Conservation (phyloP, 306 rosid species). For the Echinosophora koreensis region DNA sequence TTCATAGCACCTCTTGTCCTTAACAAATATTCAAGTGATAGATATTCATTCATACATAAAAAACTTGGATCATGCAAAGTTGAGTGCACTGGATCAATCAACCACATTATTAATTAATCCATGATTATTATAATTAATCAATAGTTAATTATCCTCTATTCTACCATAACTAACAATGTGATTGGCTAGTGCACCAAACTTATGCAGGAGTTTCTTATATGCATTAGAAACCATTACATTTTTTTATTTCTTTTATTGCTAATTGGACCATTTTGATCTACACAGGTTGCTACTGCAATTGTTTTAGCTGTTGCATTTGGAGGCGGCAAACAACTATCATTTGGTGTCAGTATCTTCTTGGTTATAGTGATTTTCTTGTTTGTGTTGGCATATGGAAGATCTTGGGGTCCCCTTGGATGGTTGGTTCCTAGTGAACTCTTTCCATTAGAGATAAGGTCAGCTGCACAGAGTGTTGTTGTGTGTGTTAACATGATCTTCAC, state of each 20-base stretch:
- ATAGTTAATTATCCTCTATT: no score
- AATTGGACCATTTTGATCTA: not conserved
- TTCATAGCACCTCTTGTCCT: not conserved
- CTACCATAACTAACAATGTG: no score
- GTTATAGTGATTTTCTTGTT: slow-evolving; percentile 73
- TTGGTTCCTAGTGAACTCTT: slow-evolving; percentile 91
- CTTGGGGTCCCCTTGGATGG: slow-evolving; percentile 97
- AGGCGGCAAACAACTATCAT: slow-evolving; percentile 61
- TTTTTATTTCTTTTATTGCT: not conserved
- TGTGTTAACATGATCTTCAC: slow-evolving; percentile 88
- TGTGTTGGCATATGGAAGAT: slow-evolving; percentile 91
- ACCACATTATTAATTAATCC: no score
- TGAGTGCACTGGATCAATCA: no score
- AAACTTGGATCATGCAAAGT: no score
- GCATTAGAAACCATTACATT: not conserved
- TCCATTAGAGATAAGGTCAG: slow-evolving; percentile 87
- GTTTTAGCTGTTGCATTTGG: slow-evolving; percentile 76
- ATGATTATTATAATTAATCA: no score
- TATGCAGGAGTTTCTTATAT: no score
- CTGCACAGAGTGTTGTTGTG: slow-evolving; percentile 88
- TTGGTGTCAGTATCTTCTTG: slow-evolving; percentile 66
- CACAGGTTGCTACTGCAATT: slow-evolving; percentile 74
- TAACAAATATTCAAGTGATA: not conserved
- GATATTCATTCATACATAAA: no score
- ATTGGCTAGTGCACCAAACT: no score